Conservation (phyloP, 306 rosid genomes). For the Glycine latifolia region DNA sequence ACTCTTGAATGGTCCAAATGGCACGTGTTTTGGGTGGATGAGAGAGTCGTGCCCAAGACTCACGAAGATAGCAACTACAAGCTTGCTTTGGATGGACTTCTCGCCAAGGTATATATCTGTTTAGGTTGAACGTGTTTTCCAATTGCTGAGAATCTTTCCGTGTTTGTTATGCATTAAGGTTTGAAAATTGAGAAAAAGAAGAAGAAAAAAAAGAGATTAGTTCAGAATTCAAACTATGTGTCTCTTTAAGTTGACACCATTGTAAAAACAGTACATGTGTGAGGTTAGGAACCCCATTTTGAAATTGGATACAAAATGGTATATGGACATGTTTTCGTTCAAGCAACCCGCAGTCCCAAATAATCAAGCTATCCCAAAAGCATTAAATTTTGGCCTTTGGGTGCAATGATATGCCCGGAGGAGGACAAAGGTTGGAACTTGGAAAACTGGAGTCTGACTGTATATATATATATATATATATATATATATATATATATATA, state of each 20-base stretch:
- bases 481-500: too few relatives aligned
- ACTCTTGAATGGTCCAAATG: constrained; percentile 84
- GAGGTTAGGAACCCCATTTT: constrained; percentile 32
- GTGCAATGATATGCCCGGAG: too few relatives aligned
- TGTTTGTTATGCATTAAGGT: background rate
- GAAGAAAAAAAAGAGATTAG: background rate
- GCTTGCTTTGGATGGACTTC: constrained; percentile 88
- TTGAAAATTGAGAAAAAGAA: too few relatives aligned
- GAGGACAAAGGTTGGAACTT: too few relatives aligned
- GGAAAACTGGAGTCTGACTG: too few relatives aligned
- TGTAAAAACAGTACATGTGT: background rate
- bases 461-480: too few relatives aligned
- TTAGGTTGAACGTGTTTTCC: constrained; percentile 27
- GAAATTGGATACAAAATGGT: background rate
- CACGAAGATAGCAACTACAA: constrained; percentile 94
- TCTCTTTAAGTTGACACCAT: constrained; percentile 33
- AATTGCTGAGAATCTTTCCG: background rate
- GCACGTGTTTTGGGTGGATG: constrained; percentile 96
- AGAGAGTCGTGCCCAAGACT: constrained; percentile 92
- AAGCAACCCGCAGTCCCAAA: too few relatives aligned
- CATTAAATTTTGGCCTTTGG: too few relatives aligned
- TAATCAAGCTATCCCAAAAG: too few relatives aligned
- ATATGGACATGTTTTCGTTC: background rate
- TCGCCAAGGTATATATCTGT: constrained; percentile 69
- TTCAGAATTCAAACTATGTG: background rate